Percentiles rank a stretch among this genome's conserved stretches.
Evolutionary conservation across 768 basidiomycete genomes (phyloP).

Genomic region (Pleurotus tuber-regium): DNA sequence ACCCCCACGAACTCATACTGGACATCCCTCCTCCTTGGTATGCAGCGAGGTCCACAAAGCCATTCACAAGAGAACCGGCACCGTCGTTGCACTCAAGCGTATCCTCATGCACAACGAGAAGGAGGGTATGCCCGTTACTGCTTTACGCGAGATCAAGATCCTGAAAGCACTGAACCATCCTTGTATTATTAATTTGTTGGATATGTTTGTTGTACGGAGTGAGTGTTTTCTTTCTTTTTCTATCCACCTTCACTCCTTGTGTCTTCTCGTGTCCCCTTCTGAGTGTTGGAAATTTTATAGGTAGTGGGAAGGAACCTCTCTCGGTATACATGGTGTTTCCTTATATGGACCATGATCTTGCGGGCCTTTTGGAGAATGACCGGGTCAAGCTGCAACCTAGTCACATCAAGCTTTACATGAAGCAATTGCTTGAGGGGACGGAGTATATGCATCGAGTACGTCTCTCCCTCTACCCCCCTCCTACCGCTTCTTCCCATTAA

Average conservation of each 20-base stretch:
- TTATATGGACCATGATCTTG: constrained; percentile 99
- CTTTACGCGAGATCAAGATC: constrained; percentile 95
- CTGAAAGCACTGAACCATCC: constrained; percentile 86
- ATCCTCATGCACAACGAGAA: constrained; percentile 97
- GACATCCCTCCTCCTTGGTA: no score
- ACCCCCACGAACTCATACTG: no score
- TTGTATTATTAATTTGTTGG: constrained; percentile 82
- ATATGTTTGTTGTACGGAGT: constrained; percentile 91
- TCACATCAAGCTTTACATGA: constrained; percentile 95
- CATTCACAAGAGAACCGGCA: constrained; percentile 56
- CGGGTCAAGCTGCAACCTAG: constrained; percentile 78
- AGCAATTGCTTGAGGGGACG: constrained; percentile 93
- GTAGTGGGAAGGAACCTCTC: constrained; percentile 66
- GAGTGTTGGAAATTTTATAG: constrained; percentile 36
- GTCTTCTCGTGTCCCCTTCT: no score
- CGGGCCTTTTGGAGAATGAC: constrained; percentile 90
- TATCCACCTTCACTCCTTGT: neutral
- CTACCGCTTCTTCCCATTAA: constrained; percentile 14
- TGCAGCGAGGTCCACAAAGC: constrained; percentile 92
- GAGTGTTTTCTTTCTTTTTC: constrained; percentile 18
- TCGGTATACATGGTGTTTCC: constrained; percentile 99
- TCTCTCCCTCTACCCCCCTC: constrained; percentile 15
- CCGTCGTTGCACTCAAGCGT: constrained; percentile 83
- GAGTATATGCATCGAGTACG: constrained; percentile 93
- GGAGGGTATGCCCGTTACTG: constrained; percentile 96